These are phyloP conservation scores for Metarhizium guizhouense DNA, from an alignment of 2,329 filamentous ascomycete species.

Conservation along the genomic window DNA sequence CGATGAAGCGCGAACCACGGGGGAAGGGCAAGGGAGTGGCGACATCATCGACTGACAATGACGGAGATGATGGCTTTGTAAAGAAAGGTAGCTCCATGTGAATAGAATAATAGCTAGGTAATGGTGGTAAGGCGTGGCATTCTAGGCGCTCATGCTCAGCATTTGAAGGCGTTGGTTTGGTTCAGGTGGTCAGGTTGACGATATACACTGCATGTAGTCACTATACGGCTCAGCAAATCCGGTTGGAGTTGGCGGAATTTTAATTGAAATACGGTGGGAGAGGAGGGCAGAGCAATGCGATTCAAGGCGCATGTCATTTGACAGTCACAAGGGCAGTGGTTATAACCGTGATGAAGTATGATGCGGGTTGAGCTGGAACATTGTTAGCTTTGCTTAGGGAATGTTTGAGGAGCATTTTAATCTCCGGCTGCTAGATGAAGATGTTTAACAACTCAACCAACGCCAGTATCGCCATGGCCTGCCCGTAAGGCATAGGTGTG, in stretches of 20 bases:
- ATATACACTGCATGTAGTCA: not conserved
- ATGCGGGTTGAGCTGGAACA: no score
- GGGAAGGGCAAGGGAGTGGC: conserved; percentile 40
- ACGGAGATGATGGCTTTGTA: conserved; percentile 21
- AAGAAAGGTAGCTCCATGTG: conserved; percentile 30
- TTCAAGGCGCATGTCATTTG: no score
- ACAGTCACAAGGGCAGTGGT: no score
- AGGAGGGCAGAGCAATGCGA: not conserved
- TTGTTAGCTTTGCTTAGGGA: no score
- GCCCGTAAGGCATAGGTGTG: no score
- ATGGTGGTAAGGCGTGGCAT: not conserved
- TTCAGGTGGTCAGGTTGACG: not conserved
- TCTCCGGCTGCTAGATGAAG: no score
- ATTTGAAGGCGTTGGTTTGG: not conserved
- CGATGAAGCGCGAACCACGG: conserved; percentile 23
- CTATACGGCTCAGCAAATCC: not conserved
- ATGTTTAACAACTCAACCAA: no score
- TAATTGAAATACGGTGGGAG: not conserved
- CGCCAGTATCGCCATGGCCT: no score
- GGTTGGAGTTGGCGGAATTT: not conserved
- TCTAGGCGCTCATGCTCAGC: not conserved
- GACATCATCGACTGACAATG: conserved; percentile 27
- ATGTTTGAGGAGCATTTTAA: no score
- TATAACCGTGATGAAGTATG: no score
- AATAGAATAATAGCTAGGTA: not conserved